Conservation (phyloP, 2,329 filamentous ascomycete genomes). For the Aspergillus chevalieri region DNA sequence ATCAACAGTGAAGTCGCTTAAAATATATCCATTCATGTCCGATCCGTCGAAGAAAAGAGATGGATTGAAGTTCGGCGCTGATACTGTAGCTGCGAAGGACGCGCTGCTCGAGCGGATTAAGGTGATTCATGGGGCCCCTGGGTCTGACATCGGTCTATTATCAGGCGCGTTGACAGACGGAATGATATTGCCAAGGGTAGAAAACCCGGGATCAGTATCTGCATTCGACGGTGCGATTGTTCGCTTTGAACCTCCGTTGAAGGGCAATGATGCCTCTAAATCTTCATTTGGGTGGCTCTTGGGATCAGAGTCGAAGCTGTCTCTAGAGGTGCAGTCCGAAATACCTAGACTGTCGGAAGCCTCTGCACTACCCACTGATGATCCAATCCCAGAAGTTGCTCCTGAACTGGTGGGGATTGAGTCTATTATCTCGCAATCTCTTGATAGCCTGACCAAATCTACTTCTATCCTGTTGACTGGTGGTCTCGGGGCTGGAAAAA, state of each 20-base stretch:
- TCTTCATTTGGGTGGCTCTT: constrained; percentile 59
- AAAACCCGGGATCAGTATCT: constrained; percentile 48
- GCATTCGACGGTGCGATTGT: constrained; percentile 81
- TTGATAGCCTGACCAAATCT: constrained; percentile 70
- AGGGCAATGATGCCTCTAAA: constrained; percentile 27
- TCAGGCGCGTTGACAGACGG: constrained; percentile 86
- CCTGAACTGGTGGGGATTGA: constrained; percentile 80
- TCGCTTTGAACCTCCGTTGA: constrained; percentile 61
- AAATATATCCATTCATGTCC: constrained; percentile 71
- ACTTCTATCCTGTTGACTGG: constrained; percentile 89
- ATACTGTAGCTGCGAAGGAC: constrained; percentile 75
- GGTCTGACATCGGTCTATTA: constrained; percentile 58
- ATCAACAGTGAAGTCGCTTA: constrained; percentile 61
- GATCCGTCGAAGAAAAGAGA: constrained; percentile 51
- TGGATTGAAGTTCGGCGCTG: constrained; percentile 78
- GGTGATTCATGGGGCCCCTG: constrained; percentile 60
- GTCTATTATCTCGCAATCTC: constrained; percentile 62
- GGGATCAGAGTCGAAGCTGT: constrained; percentile 66
- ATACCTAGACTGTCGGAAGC: constrained; percentile 59
- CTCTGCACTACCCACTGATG: constrained; percentile 43
- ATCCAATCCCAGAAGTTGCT: constrained; percentile 48
- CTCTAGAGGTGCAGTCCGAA: constrained; percentile 69
- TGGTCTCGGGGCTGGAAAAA: constrained; percentile 85
- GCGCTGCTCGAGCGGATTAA: constrained; percentile 65
- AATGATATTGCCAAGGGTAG: constrained; percentile 62